Percentiles rank a stretch among this genome's conserved stretches.
phyloP scores from a whole-genome alignment of 805 yeast genomes.

The Cyberlindnera euphorbiae region DNA sequence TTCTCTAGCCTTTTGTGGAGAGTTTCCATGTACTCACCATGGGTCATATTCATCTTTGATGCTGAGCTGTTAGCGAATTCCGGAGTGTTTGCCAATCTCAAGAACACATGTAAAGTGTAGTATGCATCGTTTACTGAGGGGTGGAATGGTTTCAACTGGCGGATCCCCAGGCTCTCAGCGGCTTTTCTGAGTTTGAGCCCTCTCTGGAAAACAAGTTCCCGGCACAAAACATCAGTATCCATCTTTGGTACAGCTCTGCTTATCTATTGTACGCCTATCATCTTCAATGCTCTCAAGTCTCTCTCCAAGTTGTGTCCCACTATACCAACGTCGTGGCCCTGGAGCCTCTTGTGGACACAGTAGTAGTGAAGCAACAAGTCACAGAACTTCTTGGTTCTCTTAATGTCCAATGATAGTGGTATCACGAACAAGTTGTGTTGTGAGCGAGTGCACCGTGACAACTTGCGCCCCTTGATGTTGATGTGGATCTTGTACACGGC shows the following conservation, averaged over 20 bases:
- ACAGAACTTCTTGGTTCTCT: constrained; percentile 1
- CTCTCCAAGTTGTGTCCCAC: constrained; percentile 15
- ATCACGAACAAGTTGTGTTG: constrained; percentile 5
- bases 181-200: constrained; percentile 8
- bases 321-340: constrained; percentile 7
- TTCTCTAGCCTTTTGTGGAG: constrained; percentile 1
- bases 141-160: constrained; percentile 12
- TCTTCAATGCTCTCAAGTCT: constrained; percentile 6
- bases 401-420: constrained; percentile 3
- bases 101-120: constrained; percentile 11
- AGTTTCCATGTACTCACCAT: constrained; percentile 4
- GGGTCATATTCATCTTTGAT: background rate
- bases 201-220: background rate
- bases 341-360: background rate
- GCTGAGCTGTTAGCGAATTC: constrained; percentile 1
- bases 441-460: constrained; percentile 1
- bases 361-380: constrained; percentile 3
- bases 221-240: constrained; percentile 8
- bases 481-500: constrained; percentile 14
- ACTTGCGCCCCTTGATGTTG: constrained; percentile 7
- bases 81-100: constrained; percentile 7
- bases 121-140: constrained; percentile 17
- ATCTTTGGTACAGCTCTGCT: constrained; percentile 2
- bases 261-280: constrained; percentile 2
- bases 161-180: constrained; percentile 5